Evolutionary conservation across 176 grass and related monocot species (phyloP), one percentile per base, ranked within the genome.

Genomic region (Themeda triandra): DNA sequence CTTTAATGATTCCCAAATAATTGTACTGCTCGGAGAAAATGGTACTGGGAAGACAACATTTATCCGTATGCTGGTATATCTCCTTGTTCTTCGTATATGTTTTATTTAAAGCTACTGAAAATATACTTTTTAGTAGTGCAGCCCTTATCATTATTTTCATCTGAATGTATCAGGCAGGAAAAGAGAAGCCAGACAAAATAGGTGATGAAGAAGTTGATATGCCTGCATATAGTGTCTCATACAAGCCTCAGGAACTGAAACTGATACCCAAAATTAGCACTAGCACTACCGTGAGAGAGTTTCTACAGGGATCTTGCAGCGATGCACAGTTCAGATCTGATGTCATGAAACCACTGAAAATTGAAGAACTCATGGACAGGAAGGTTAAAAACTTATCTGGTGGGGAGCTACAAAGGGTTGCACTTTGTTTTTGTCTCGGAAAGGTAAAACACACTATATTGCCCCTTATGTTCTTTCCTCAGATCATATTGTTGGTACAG

Each of bases 11-110:
- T 93, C 86, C 41, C 89, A 93, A 71, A 93, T 96, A 69, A 78
- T 88, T 88, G 89, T 97, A n/a, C 81, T 97, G 91, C 89, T 97
- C 5, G 94, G 91, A 71, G 94, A 97, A 70, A 97, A 97, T 32
- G 91, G 91, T 63, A 97, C 91, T 15, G 91, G 91, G 42, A 97
- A 92, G 79, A 93, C 94, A 24, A 97, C 91, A 65, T 93, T 97
- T 71, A 91, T 93, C 35, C 73, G 87, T 56, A 96, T 93, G 87
- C 82, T 93, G 89, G 94, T 97, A 91, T 40, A 33, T 71, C 9
- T 44, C 85, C 39, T 71, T 51, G 59, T 82, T 56, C 46, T 41
- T 58, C 18, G 42, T 53, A 62, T 84, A 51, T 65, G 18, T 76
- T 64, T 71, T 28, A n/a, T n/a, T n/a, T n/a, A 7, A 21, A 62